Evolutionary conservation across 2,329 filamentous ascomycete genomes (phyloP).

Genomic region (Ambrosiella cleistominuta): DNA sequence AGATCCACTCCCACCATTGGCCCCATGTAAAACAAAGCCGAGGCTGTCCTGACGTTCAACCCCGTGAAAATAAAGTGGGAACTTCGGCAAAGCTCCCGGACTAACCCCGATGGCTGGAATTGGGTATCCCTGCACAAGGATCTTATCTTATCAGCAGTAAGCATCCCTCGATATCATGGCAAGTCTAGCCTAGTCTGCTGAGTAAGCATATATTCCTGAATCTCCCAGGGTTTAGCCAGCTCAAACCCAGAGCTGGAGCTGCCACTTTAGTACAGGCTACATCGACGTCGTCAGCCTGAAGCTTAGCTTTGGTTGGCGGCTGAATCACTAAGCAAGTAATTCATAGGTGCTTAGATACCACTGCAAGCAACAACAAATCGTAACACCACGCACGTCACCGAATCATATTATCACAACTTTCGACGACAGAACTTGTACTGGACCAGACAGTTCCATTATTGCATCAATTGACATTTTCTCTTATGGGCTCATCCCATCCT

Average conservation of each 20-base stretch:
- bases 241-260: not conserved
- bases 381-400: too few species aligned
- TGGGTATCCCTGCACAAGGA: not conserved
- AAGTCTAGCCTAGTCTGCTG: too few species aligned
- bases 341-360: not conserved
- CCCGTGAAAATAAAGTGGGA: not conserved
- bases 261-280: constrained; percentile 7
- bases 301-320: constrained; percentile 2
- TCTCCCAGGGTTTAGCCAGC: not conserved
- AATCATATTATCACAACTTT: too few species aligned
- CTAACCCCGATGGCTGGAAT: not conserved
- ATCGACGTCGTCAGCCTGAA: constrained; percentile 13
- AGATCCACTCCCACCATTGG: not conserved
- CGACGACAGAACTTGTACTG: too few species aligned
- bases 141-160: not conserved
- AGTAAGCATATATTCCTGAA: too few species aligned
- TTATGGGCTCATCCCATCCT: not conserved
- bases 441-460: too few species aligned
- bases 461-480: too few species aligned
- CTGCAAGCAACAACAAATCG: not conserved
- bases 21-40: not conserved
- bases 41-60: not conserved
- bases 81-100: not conserved
- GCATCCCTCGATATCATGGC: too few species aligned
- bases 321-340: not conserved